These are phyloP conservation scores for Pichia phayaonensis DNA, from an alignment of 805 yeast species.

Conservation along the genomic window DNA sequence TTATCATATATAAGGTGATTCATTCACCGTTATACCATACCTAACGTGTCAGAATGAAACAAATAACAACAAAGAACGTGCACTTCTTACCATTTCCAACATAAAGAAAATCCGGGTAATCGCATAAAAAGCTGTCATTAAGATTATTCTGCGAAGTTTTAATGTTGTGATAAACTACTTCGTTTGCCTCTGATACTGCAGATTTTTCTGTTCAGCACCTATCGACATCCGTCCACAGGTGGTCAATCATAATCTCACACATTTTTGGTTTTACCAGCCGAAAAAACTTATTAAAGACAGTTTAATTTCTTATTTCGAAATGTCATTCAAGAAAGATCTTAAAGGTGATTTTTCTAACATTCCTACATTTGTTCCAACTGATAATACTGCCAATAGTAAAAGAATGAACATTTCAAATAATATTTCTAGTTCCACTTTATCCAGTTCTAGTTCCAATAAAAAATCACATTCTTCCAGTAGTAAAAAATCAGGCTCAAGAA, in stretches of 20 bases:
- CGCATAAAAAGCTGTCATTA: not conserved
- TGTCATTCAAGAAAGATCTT: conserved; percentile 1
- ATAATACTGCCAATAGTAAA: not conserved
- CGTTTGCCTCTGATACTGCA: not conserved
- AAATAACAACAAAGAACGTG: not conserved
- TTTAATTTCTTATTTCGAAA: not conserved
- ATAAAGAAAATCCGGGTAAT: not conserved
- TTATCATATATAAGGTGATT: too few relatives aligned
- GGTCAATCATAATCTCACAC: not conserved
- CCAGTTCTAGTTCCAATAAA: not conserved
- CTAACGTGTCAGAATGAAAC: not conserved
- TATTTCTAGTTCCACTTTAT: not conserved
- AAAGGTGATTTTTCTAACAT: not conserved
- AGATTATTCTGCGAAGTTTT: not conserved
- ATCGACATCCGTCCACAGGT: not conserved
- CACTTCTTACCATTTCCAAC: too few relatives aligned
- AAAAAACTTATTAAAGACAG: not conserved
- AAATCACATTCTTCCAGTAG: not conserved
- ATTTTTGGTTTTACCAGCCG: not conserved
- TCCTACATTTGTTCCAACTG: not conserved
- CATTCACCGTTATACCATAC: too few relatives aligned
- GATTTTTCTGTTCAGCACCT: not conserved
- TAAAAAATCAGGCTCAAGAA: conserved; percentile 8
- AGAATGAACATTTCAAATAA: not conserved
- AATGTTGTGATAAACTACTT: not conserved